Evolutionary conservation across 495 filamentous ascomycete species (phyloP), one percentile per base, ranked within the genome.

Genomic region (Choiromyces venosus): DNA sequence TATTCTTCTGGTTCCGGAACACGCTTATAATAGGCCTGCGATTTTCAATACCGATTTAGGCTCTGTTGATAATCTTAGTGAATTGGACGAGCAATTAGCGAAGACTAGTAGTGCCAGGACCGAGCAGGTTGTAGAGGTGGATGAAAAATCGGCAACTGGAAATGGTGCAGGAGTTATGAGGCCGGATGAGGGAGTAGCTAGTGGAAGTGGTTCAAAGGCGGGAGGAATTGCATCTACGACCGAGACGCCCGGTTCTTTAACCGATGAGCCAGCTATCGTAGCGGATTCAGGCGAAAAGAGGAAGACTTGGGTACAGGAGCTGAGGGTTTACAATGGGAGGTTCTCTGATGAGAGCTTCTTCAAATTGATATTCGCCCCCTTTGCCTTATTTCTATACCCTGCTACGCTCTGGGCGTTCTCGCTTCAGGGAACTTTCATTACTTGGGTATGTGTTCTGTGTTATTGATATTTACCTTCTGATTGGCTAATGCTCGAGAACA

Each of bases 351-450:
- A 84, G 39, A 75, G 73, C 5, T 81, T 84, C 66, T 81, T 80
- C 73, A 83, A 83, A 40, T 70, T 84, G 18, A 73, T 85, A 7
- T 76, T 82, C n/a, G 71, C 83, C 8, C 82, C 82, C 6, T 77
- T 85, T 37, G 72, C 79, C 12, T 77, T 83, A 68, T 78, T 83
- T 67, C 38, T 81, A 46, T 85, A 84, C 74, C 84, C 84, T 16
- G 81, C 82, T 65, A 84, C 84, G 8, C 73, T 85, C 19, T 85
- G 82, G 78, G 77, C 80, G 10, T 84, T 85, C 74, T 80, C 85
- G 36, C 82, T 83, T 18, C 82, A 84, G 61, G 84, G 84, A 6
- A 82, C 83, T 10, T 84, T 83, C 61, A 81, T 83, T 37, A 83
- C 82, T n/a, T 85, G 84, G 84, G 76, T 84, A 73, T 33, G 77